Evolutionary conservation across 1,284 basidiomycete genomes (phyloP), one percentile per base, ranked within the genome.

Genomic region (Schizophyllum amplum): DNA sequence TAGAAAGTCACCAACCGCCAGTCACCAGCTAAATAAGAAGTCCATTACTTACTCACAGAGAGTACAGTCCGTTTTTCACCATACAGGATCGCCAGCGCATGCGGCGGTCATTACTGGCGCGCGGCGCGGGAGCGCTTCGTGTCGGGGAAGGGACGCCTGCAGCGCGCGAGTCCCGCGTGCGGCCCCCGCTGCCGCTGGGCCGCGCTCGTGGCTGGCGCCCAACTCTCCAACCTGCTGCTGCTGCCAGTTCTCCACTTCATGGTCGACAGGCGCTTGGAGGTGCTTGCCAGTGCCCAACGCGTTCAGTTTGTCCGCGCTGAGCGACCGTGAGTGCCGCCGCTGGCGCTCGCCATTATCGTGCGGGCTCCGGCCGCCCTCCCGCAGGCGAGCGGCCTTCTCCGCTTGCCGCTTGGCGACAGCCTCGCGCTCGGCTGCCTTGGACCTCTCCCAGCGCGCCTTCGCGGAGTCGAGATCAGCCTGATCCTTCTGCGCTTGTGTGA

Each of bases 241-340:
- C 68, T 88, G 84, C 88, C 89, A 91, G 64, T 90, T 88, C 67
- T 90, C 86, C 33, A 91, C 89, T 90, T 89, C 74, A 89, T 69
- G 66, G 77, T 81, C 50, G 87, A 90, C 68, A 84, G 67, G 52
- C 86, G 80, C 65, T 80, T 83, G 53, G 84, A 82, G 33, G 11
- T 9, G 17, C 33, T 17, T 3, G 24, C 83, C 75, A 48, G 67
- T 70, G 5, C 71, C 68, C 27, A 77, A 68, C 22, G 68, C 68
- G 53, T 75, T 80, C 20, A 90, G 73, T 66, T 77, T 77, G 65
- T 84, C 81, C 11, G 79, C 82, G 64, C 83, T 87, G 67, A 82
- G 65, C 49, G 77, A 77, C 20, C 76, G 73, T 22, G 78, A 73
- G 65, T 83, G 78, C 68, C 52, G 64, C 65, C 48, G 70, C 75